Evolutionary conservation across 2,329 filamentous ascomycete genomes (phyloP).

Genomic region (Penicillium sclerotiorum): DNA sequence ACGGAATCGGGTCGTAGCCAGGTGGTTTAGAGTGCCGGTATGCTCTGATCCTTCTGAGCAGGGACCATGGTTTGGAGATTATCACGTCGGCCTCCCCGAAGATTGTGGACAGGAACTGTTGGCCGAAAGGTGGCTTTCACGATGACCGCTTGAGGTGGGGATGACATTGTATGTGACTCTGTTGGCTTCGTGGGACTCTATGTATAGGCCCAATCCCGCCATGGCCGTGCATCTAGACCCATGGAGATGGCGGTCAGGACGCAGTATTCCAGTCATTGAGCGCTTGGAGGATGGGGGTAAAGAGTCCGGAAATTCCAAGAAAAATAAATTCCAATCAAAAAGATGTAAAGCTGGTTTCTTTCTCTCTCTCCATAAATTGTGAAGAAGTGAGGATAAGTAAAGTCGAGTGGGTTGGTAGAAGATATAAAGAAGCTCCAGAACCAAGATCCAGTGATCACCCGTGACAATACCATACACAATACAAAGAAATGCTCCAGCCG

Average conservation of each 20-base stretch:
- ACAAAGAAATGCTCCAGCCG: too few relatives aligned
- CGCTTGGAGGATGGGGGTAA: background rate
- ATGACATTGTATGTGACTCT: constrained; percentile 4
- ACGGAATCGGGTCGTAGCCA: too few relatives aligned
- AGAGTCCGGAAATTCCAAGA: too few relatives aligned
- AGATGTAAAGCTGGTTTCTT: too few relatives aligned
- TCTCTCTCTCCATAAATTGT: too few relatives aligned
- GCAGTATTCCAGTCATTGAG: background rate
- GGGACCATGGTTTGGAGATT: constrained; percentile 15
- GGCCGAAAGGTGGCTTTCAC: constrained; percentile 17
- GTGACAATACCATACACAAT: constrained; percentile 21
- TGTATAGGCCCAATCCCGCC: constrained; percentile 1
- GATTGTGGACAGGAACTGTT: constrained; percentile 25
- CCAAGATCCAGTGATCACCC: constrained; percentile 18
- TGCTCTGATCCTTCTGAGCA: constrained; percentile 7
- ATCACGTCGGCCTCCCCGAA: background rate
- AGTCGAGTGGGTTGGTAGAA: too few relatives aligned
- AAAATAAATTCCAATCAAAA: too few relatives aligned
- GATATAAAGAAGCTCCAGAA: constrained; percentile 14
- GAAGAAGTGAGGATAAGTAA: too few relatives aligned
- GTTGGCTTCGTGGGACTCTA: background rate
- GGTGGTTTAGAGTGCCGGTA: constrained; percentile 9
- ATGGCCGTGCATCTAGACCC: constrained; percentile 4
- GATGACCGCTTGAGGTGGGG: constrained; percentile 2
- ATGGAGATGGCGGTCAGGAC: constrained; percentile 4